Evolutionary conservation across 305 asterid species (phyloP).

Genomic region (Euphrasia arctica): DNA sequence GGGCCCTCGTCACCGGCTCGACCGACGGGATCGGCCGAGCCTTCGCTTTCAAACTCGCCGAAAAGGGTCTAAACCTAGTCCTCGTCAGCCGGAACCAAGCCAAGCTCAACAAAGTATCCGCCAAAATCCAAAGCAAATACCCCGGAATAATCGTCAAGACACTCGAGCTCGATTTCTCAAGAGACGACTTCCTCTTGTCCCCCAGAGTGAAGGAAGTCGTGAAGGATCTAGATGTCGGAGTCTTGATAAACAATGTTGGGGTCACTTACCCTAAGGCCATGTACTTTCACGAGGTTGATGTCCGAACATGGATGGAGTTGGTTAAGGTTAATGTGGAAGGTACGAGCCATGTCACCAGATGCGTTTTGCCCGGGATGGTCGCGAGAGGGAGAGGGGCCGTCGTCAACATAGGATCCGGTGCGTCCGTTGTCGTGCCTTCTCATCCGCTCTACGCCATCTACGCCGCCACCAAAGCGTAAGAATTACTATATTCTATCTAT

Average conservation of each 20-base stretch:
- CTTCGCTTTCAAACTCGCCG: slow-evolving; percentile 66
- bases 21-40: slow-evolving; percentile 87
- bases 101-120: slow-evolving; percentile 43
- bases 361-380: slow-evolving; percentile 51
- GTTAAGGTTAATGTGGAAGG: slow-evolving; percentile 65
- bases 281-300: slow-evolving; percentile 72
- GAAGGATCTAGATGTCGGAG: slow-evolving; percentile 58
- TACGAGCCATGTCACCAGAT: slow-evolving; percentile 50
- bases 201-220: slow-evolving; percentile 39
- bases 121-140: slow-evolving; percentile 32
- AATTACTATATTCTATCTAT: neutral
- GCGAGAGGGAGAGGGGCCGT: slow-evolving; percentile 56
- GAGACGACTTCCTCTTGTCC: slow-evolving; percentile 20
- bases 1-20: slow-evolving; percentile 85
- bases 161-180: slow-evolving; percentile 44
- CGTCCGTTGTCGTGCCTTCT: slow-evolving; percentile 71
- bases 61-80: slow-evolving; percentile 53
- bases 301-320: slow-evolving; percentile 59
- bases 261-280: slow-evolving; percentile 69
- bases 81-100: slow-evolving; percentile 45
- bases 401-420: slow-evolving; percentile 78
- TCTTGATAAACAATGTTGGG: slow-evolving; percentile 78
- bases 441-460: slow-evolving; percentile 88
- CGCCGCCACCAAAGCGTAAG: slow-evolving; percentile 93
- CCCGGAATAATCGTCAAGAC: slow-evolving; percentile 33